Evolutionary conservation across 2,329 filamentous ascomycete genomes (phyloP).

Genomic region (Aspergillus thermomutatus): DNA sequence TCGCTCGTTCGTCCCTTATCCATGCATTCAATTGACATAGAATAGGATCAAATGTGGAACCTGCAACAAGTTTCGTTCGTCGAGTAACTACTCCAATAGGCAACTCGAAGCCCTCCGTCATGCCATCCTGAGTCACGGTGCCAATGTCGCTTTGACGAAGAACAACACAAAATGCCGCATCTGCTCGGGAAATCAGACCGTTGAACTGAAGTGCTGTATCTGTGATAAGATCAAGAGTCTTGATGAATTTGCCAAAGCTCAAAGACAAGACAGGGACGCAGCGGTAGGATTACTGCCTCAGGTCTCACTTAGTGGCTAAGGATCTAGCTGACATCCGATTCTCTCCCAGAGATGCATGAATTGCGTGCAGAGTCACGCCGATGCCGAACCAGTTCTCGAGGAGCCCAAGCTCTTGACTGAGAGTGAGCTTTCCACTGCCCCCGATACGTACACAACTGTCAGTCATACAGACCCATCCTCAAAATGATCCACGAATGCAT

Average conservation of each 20-base stretch:
- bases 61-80: slow-evolving; percentile 42
- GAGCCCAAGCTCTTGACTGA: slow-evolving; percentile 25
- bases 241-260: slow-evolving; percentile 49
- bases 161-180: slow-evolving; percentile 38
- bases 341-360: slow-evolving; percentile 39
- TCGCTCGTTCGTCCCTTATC: too few relatives aligned
- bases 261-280: slow-evolving; percentile 45
- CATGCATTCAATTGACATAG: slow-evolving; percentile 2
- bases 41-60: slow-evolving; percentile 46
- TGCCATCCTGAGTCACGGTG: slow-evolving; percentile 17
- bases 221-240: slow-evolving; percentile 48
- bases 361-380: slow-evolving; percentile 34
- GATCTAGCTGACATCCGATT: not conserved
- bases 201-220: slow-evolving; percentile 48
- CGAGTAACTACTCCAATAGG: slow-evolving; percentile 45
- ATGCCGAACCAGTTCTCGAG: slow-evolving; percentile 32
- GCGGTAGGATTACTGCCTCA: slow-evolving; percentile 37
- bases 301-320: not conserved
- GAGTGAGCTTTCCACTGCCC: slow-evolving; percentile 8
- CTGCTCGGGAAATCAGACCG: slow-evolving; percentile 43
- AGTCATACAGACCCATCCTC: not conserved
- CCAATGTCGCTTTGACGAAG: slow-evolving; percentile 12
- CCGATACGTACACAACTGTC: slow-evolving; percentile 7
- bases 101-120: slow-evolving; percentile 40
- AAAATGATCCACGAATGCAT: not conserved